Evolutionary conservation across 805 yeast genomes (phyloP), one percentile per base, ranked within the genome.

Genomic region (Candida mattraensis): DNA sequence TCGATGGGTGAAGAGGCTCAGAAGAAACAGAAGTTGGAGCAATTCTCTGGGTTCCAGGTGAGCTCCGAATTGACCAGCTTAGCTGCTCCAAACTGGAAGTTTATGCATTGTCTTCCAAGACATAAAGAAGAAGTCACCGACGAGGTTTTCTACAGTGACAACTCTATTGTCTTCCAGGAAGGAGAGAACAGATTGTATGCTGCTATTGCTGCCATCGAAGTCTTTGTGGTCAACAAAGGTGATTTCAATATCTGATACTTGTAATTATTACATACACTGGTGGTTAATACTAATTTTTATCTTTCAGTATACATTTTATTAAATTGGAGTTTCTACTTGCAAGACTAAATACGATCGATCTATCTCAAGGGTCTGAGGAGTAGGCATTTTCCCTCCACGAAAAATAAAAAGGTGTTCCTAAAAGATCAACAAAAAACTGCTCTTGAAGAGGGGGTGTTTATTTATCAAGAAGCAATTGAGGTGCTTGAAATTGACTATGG

Each of bases 51-150:
- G 1, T 93, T 81, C 72, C 96, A 87, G 66, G 82, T 93, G 40
- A 80, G 87, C 24, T 60, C 68, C 12, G 80, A 78, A 20, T 67
- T 89, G 67, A 75, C 84, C 17, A 54, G 66, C 10, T 85, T 86
- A 5, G 75, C 74, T 28, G 83, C 84, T 28, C 71, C 67, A 12
- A 64, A 75, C 56, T 91, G 91, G 85, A 87, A 79, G 60, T 93
- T 93, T 65, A 89, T 93, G 98, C 99, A 93, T 61, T 93, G 99
- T 63, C 71, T 93, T 50, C 99, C 99, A 47, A 82, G 99, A 65
- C 96, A 93, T 52, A 74, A 78, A 18, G 96, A 89, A 61, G 99
- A 93, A 64, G 99, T 93, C 23, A 74, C 79, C 24, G 99, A 93
- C 60, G 95, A 84, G 28, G 93, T 93, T 2, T 93, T 93, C 58